Evolutionary conservation across 495 filamentous ascomycete genomes (phyloP).

Genomic region (Copromyces sp.): DNA sequence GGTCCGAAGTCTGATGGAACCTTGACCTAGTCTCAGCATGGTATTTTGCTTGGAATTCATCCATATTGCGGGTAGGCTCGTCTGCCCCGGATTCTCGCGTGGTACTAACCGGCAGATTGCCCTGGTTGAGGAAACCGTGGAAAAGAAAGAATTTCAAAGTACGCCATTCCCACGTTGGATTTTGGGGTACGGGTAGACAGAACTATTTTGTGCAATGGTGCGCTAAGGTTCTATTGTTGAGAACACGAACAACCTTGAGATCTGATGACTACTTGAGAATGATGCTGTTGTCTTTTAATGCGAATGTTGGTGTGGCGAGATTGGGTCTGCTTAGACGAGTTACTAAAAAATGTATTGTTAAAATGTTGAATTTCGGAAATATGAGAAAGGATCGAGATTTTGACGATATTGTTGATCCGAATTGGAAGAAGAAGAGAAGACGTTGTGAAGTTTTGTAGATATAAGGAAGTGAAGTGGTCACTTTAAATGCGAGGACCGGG

Average conservation of each 20-base stretch:
- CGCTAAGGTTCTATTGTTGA: neutral
- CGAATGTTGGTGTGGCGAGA: neutral
- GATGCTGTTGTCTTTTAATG: neutral
- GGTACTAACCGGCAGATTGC: constrained; percentile 1
- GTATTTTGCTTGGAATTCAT: neutral
- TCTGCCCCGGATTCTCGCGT: neutral
- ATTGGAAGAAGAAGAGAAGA: neutral
- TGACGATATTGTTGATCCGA: neutral
- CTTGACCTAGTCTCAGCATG: neutral
- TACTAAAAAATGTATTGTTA: neutral
- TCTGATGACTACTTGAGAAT: neutral
- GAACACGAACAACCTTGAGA: neutral
- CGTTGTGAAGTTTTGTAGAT: too few relatives aligned
- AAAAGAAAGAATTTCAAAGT: neutral
- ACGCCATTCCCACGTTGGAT: neutral
- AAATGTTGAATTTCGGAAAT: neutral
- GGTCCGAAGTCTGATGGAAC: neutral
- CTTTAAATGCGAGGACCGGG: neutral
- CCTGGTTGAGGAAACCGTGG: neutral
- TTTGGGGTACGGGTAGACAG: neutral
- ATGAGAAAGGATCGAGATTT: neutral
- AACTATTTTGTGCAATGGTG: neutral
- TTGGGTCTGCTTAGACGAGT: neutral
- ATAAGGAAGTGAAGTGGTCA: neutral
- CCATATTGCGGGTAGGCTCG: constrained; percentile 2